Evolutionary conservation across 2,329 filamentous ascomycete species (phyloP), one percentile per base, ranked within the genome.

Genomic region (Fusarium veterinarium): DNA sequence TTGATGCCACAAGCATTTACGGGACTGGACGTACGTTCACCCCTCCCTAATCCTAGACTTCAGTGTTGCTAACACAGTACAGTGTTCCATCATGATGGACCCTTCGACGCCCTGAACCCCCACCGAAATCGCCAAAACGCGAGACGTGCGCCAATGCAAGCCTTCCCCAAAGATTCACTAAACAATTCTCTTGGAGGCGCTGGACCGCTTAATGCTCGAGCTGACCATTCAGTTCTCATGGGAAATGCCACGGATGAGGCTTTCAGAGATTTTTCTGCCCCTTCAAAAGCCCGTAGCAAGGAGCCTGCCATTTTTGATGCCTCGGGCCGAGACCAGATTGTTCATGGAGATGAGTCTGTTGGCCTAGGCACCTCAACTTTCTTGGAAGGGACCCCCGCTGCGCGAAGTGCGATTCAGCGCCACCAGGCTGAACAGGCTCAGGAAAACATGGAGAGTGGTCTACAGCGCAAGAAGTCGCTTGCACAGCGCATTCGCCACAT

Each of bases 21-120:
- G 95, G 96, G 64, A 94, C 93, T 77, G 95, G 95, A 83, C 86
- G 94, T 97, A 86, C 84, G 93, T 90, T 57, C 17, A 23, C 11
- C 11, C 28, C 23, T 33, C 28, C 16, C 11, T 28, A 13, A 42
- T 20, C 13, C 10, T 8, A 12, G 23, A 20, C 23, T 40, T 46
- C 20, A 46, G 23, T 16, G 28, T 38, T 65, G 31, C 69, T 73
- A 55, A 71, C 57, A 46, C 45, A 66, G n/a, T 52, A n/a, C 13
- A 97, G 95, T 97, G 75, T 97, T 98, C 83, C 96, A 99, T 78
- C 96, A 99, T 79, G 96, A 98, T 78, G 96, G 96, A 2, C 96
- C 96, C 8, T 99, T 98, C 78, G 96, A 99, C 82, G 96, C 96
- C 25, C 93, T 96, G 81, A 97, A 97, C 81, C 95, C 96, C 8